Evolutionary conservation across 148 eudicot genomes (phyloP), one percentile per base, ranked within the genome.

Genomic region (Limonium bicolor): DNA sequence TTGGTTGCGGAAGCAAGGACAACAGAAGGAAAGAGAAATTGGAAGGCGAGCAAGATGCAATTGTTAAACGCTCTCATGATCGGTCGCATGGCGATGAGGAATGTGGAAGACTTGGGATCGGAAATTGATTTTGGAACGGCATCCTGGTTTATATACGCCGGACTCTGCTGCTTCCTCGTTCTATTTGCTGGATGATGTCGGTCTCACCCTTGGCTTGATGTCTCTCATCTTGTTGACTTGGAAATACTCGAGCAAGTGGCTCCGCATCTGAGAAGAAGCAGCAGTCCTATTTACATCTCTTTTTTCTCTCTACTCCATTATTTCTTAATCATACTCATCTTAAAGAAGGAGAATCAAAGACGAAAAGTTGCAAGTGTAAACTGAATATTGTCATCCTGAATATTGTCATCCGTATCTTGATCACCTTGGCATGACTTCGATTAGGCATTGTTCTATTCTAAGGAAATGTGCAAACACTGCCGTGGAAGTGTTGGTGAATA

Each of bases 151-250:
- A 39, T 67, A 0, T 87, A 87, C 50, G 82, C 55, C 9, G 94
- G 85, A 1, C 25, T 82, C 17, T 87, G 78, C 6, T 58, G 65
- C 31, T 37, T 76, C 1, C 65, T 87, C 0, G 90, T 87, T 0
- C 43, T 83, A 0, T 87, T 87, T 62, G 96, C 96, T 12, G 96
- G 96, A 7, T 83, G 0, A 87, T 87, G 96, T 87, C 96, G 96
- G 96, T 22, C 61, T 87, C 13, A 87, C 96, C 4, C 64, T 87
- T 16, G 96, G 96, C 4, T 65, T 87, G 55, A 87, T 87, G 96
- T 87, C 96, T 3, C 50, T 87, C 13, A 74, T 86, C 94, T 76
- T 36, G 96, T 87, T 48, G 96, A 87, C 36, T 73, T 87, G 33
- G 96, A 87, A 76, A 83, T 87, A 55, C 88, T 87, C 32, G 74